phyloP scores from a whole-genome alignment of 345 rosid species.

The Anacardium occidentale region DNA sequence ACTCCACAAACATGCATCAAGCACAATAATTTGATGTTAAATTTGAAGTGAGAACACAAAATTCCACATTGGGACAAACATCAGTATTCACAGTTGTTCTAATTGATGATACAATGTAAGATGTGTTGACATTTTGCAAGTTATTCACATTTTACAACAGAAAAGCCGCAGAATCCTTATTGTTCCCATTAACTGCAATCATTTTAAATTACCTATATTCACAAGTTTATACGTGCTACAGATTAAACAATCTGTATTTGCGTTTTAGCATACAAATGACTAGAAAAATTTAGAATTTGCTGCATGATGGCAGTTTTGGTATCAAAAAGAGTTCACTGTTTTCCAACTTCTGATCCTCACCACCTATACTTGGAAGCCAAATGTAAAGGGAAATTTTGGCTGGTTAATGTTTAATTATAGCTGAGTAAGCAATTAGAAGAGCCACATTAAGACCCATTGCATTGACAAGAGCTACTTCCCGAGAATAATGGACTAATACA shows the following conservation, averaged over 20 bases:
- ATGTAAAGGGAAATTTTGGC: not conserved
- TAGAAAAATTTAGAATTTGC: slow-evolving; percentile 6
- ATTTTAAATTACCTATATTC: not conserved
- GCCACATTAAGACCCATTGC: not conserved
- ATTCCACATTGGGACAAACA: not conserved
- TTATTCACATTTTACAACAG: not conserved
- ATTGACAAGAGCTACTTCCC: not conserved
- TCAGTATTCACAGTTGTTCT: not conserved
- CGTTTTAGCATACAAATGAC: not conserved
- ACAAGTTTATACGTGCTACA: not conserved
- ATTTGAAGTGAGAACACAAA: not conserved
- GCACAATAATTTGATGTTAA: not conserved
- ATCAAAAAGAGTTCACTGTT: not conserved
- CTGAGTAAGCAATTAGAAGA: not conserved
- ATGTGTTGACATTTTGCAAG: not conserved
- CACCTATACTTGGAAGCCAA: not conserved
- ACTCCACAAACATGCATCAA: not conserved
- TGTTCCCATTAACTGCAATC: too few relatives aligned
- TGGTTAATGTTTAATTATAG: not conserved
- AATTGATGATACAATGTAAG: not conserved
- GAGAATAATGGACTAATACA: not conserved
- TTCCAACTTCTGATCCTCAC: not conserved
- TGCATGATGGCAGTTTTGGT: not conserved
- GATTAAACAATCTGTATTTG: not conserved
- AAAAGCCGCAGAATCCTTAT: not conserved